Evolutionary conservation across 768 basidiomycete genomes (phyloP).

Genomic region (Phallus indusiatus): DNA sequence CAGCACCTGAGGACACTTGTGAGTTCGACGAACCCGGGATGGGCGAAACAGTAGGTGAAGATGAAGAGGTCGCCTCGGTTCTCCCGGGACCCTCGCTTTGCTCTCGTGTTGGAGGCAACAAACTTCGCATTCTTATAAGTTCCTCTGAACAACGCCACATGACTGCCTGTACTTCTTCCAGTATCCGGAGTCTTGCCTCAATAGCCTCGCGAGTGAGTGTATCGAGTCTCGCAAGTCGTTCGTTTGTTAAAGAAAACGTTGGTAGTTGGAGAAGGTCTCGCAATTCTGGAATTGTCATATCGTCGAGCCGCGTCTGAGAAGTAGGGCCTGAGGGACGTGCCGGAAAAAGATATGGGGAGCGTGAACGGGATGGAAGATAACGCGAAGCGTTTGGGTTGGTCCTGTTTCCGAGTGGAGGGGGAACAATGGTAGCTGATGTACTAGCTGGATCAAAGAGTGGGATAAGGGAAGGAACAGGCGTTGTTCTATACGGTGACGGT

Average conservation of each 20-base stretch:
- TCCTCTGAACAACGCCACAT: conserved; percentile 74
- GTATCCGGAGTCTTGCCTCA: conserved; percentile 69
- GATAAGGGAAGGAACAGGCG: conserved; percentile 4
- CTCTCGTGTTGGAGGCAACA: conserved; percentile 38
- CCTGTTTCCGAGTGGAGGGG: conserved; percentile 5
- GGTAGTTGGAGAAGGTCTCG: conserved; percentile 16
- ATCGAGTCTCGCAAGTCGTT: conserved; percentile 59
- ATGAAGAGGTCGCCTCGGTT: not conserved
- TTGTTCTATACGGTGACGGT: not conserved
- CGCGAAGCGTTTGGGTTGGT: not conserved
- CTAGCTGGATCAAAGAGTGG: conserved; percentile 9
- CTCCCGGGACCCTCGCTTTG: not conserved
- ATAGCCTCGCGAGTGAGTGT: conserved; percentile 67
- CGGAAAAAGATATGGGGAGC: not conserved
- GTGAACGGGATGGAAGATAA: not conserved
- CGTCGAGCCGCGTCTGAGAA: not conserved
- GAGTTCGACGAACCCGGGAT: not conserved
- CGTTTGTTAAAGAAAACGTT: conserved; percentile 43
- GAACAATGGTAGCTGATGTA: conserved; percentile 8
- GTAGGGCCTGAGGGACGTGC: not conserved
- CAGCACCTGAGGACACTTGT: not conserved
- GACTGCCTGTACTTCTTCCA: conserved; percentile 68
- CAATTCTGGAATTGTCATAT: not conserved
- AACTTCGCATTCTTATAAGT: conserved; percentile 63
- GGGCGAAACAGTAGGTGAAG: not conserved